phyloP scores from a whole-genome alignment of 2,329 filamentous ascomycete genomes.

The Fusarium palustre region DNA sequence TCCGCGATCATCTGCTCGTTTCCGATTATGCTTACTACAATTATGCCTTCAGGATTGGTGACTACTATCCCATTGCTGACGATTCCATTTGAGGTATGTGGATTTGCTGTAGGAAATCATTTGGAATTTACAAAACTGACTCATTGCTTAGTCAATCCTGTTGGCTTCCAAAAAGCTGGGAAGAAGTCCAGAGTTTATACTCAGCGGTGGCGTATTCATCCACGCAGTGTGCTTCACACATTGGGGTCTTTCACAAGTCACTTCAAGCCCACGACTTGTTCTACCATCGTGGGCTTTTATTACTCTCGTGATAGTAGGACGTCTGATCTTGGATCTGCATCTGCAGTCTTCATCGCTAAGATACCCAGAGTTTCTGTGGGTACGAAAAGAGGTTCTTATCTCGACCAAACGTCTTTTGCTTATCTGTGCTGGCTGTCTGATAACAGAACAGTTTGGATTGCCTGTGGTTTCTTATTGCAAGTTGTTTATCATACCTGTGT shows the following conservation, averaged over 20 bases:
- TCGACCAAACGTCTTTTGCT: not conserved
- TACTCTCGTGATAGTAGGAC: not conserved
- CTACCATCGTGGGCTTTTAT: not conserved
- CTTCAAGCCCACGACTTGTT: not conserved
- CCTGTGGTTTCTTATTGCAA: not conserved
- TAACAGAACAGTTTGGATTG: not conserved
- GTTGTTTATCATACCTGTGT: not conserved
- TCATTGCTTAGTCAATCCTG: not conserved
- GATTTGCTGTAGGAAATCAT: fast-evolving
- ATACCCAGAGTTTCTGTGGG: not conserved
- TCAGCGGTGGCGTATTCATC: not conserved
- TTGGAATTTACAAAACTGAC: fast-evolving
- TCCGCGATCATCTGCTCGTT: not conserved
- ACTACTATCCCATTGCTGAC: not conserved
- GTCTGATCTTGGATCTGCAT: not conserved
- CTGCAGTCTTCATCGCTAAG: not conserved
- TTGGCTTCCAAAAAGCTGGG: not conserved
- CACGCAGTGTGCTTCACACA: constrained; percentile 4
- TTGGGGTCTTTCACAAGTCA: not conserved
- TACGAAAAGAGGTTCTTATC: not conserved
- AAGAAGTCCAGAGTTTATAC: constrained; percentile 3
- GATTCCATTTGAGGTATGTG: not conserved
- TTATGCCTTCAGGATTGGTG: not conserved
- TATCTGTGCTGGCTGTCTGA: not conserved
- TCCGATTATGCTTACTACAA: not conserved